Conservation (phyloP, 2,329 filamentous ascomycete species). For the Trichoderma atroviride region DNA sequence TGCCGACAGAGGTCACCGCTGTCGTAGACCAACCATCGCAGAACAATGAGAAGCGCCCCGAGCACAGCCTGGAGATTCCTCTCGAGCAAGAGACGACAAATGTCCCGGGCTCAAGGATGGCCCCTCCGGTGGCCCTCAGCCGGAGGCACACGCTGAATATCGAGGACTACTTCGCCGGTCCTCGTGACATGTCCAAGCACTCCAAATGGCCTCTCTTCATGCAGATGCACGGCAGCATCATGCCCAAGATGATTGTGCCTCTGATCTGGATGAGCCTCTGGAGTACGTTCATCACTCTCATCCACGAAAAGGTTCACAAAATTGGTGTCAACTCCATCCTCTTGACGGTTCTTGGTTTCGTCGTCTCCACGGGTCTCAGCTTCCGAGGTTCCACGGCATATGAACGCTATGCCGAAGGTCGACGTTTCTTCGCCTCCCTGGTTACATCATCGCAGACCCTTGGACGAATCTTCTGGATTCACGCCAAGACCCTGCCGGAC, state of each 20-base stretch:
- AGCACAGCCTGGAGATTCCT: conserved; percentile 12
- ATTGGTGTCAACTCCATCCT: conserved; percentile 49
- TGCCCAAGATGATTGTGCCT: conserved; percentile 74
- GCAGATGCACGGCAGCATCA: conserved; percentile 73
- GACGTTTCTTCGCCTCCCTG: conserved; percentile 64
- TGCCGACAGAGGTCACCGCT: conserved; percentile 9
- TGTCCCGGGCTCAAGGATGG: neutral
- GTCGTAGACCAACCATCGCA: neutral
- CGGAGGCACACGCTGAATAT: conserved; percentile 49
- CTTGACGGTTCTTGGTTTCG: conserved; percentile 78
- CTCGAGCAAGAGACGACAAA: conserved; percentile 6
- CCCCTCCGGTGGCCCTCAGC: conserved; percentile 33
- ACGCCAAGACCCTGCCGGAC: conserved; percentile 61
- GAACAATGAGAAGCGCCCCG: neutral
- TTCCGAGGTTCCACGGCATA: conserved; percentile 79
- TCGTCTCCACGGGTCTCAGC: conserved; percentile 76
- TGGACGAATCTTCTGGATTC: conserved; percentile 81
- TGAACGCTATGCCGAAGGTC: conserved; percentile 68
- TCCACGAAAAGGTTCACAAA: conserved; percentile 50
- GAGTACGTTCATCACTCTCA: conserved; percentile 65
- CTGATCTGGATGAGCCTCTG: conserved; percentile 64
- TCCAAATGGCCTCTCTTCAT: conserved; percentile 78
- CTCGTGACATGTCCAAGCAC: conserved; percentile 70
- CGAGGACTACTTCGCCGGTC: conserved; percentile 66
- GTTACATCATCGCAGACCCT: conserved; percentile 67